These are phyloP conservation scores for Nemania sp. DNA, from an alignment of 2,329 filamentous ascomycete species.

Conservation along the genomic window DNA sequence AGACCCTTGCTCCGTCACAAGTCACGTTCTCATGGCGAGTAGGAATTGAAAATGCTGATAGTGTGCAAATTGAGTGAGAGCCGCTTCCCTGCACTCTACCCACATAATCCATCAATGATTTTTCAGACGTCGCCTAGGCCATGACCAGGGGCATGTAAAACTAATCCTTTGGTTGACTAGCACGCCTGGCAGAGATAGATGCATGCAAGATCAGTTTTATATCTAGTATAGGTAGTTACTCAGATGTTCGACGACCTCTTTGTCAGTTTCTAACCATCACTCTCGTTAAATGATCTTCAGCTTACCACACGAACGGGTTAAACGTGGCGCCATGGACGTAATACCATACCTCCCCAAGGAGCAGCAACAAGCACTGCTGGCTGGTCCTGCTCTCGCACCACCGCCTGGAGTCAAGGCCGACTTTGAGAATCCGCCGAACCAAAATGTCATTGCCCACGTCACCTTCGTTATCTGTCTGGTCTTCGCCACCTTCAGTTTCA, in stretches of 20 bases:
- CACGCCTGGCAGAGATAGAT: neutral
- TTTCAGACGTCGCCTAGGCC: neutral
- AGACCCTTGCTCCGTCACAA: neutral
- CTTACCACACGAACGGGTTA: neutral
- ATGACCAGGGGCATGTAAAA: neutral
- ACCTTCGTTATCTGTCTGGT: slow-evolving; percentile 21
- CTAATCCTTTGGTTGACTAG: neutral
- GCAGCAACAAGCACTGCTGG: slow-evolving; percentile 19
- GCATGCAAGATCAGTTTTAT: slow-evolving; percentile 4
- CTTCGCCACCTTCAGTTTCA: slow-evolving; percentile 22
- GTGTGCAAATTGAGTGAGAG: neutral
- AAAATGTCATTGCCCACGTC: slow-evolving; percentile 23
- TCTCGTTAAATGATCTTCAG: neutral
- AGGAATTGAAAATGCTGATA: neutral
- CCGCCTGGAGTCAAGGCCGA: slow-evolving; percentile 14
- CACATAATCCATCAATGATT: neutral
- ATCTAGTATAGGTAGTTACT: neutral
- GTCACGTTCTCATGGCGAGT: neutral
- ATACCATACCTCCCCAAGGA: slow-evolving; percentile 27
- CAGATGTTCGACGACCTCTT: neutral
- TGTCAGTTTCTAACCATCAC: neutral
- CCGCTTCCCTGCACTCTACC: neutral
- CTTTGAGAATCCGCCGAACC: slow-evolving; percentile 26
- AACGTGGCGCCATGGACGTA: slow-evolving; percentile 19
- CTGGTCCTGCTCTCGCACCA: slow-evolving; percentile 24